Base-by-base conservation (phyloP, 2,329 filamentous ascomycete genomes). In the Xylariaceae sp. region DNA sequence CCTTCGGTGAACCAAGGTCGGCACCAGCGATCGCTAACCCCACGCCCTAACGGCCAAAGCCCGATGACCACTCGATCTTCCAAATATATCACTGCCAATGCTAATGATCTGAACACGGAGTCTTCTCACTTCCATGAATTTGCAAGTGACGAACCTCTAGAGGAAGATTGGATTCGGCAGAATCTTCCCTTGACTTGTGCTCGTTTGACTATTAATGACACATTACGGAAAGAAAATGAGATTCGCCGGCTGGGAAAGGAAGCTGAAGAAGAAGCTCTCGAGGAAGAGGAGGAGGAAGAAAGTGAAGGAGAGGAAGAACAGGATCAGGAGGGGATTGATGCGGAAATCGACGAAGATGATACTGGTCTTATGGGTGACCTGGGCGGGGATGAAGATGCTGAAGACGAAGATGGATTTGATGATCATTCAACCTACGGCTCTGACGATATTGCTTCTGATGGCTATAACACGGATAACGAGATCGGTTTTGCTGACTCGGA, bases 111-210 rank as follows among this genome's bases (percentile, higher is more conserved):
- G 36, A 73, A 75, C 30, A 76, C 75, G 33, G 82, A 87, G 58
- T 78, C 79, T 21, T 85, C 75, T 68, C 84, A 76, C 42, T 97
- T 97, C 68, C 91, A 97, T 70, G 93, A 96, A 66, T 97, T 97
- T 70, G 93, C 91, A 36, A 92, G 88, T 68, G 92, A 90, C 43
- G 81, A 86, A 53, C 80, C 88, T 33, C 85, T 91, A 53, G 89
- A 94, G 57, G 92, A 97, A 53, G 92, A 96, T 64, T 99, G 94
- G 94, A 90, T 95, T 24, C 78, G 78, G 13, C 85, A 88, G 50
- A 87, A 90, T 64, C 78, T 83, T 27, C 79, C 81, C 6, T 81
- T 83, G 26, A 78, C 85, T 60, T 80, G 81, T 50, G 81, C 81
- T 43, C 91, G 90, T 66, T 79, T 99, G 32, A 97, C 92, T 3